phyloP scores from a whole-genome alignment of 2,329 filamentous ascomycete genomes.

The Parafenestella ontariensis region DNA sequence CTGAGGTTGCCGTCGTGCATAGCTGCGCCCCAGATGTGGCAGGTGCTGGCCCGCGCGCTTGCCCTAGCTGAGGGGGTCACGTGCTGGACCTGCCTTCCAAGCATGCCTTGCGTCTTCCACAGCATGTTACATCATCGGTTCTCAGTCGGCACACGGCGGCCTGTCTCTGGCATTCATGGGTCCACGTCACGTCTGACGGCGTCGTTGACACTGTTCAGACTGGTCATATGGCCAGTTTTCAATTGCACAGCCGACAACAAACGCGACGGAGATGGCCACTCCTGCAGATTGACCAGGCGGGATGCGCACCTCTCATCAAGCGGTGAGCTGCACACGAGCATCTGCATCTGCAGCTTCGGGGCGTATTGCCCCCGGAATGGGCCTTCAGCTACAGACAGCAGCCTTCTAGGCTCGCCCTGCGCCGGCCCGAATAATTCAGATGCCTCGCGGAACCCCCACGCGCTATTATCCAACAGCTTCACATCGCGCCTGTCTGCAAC shows the following conservation, averaged over 20 bases:
- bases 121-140: constrained; percentile 16
- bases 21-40: constrained; percentile 23
- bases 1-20: constrained; percentile 13
- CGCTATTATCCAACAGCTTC: constrained; percentile 44
- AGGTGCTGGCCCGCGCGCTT: constrained; percentile 8
- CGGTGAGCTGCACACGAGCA: constrained; percentile 26
- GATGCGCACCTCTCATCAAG: background rate
- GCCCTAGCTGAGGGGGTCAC: constrained; percentile 11
- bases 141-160: background rate
- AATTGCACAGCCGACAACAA: background rate
- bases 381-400: constrained; percentile 1
- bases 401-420: constrained; percentile 8
- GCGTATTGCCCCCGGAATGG: background rate
- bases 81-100: too few relatives aligned
- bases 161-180: constrained; percentile 11
- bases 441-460: constrained; percentile 42
- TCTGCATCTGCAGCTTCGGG: constrained; percentile 6
- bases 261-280: constrained; percentile 9
- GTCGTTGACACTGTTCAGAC: background rate
- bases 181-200: constrained; percentile 25
- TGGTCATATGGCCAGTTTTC: constrained; percentile 9
- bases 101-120: background rate
- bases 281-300: background rate
- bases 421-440: constrained; percentile 18
- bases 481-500: constrained; percentile 3